Percentiles rank a stretch among this genome's conserved stretches.
These are phyloP conservation scores for Xerocomellus intermedius DNA, from an alignment of 768 basidiomycete species.

Conservation along the genomic window DNA sequence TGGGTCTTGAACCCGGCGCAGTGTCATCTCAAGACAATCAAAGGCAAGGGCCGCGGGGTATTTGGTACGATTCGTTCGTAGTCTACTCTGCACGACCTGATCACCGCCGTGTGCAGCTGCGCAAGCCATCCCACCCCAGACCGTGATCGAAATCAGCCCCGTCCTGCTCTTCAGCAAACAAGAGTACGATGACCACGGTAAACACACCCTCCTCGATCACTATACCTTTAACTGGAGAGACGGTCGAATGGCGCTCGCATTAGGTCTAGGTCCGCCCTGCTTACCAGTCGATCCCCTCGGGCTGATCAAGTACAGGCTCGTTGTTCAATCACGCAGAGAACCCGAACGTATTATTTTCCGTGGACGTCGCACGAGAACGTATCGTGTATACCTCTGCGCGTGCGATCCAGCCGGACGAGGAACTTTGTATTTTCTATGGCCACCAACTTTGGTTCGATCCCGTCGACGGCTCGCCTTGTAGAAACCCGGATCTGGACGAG, in stretches of 20 bases:
- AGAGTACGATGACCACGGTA: slow-evolving; percentile 68
- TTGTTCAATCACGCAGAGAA: slow-evolving; percentile 73
- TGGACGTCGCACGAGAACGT: slow-evolving; percentile 52
- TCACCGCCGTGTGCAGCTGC: slow-evolving; percentile 33
- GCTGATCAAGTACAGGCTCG: slow-evolving; percentile 50
- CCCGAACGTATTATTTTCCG: slow-evolving; percentile 68
- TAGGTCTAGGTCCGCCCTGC: slow-evolving; percentile 64
- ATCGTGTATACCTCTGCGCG: slow-evolving; percentile 63
- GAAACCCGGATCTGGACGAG: not conserved
- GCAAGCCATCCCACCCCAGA: slow-evolving; percentile 43
- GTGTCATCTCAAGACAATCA: slow-evolving; percentile 44
- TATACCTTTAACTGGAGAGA: slow-evolving; percentile 78
- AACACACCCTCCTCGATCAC: slow-evolving; percentile 64
- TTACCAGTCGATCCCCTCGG: not conserved
- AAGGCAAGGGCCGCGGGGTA: slow-evolving; percentile 60
- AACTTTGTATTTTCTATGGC: slow-evolving; percentile 79
- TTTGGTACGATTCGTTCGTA: slow-evolving; percentile 45
- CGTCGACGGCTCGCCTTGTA: slow-evolving; percentile 20
- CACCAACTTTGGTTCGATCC: slow-evolving; percentile 65
- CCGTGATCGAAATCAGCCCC: slow-evolving; percentile 81
- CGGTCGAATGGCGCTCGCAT: slow-evolving; percentile 71
- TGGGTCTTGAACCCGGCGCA: slow-evolving; percentile 44
- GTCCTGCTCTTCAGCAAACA: slow-evolving; percentile 70
- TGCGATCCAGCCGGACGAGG: slow-evolving; percentile 56
- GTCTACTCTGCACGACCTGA: not conserved